These are phyloP conservation scores for Ceratobasidium theobromae DNA, from an alignment of 1,284 basidiomycete species.

Conservation along the genomic window DNA sequence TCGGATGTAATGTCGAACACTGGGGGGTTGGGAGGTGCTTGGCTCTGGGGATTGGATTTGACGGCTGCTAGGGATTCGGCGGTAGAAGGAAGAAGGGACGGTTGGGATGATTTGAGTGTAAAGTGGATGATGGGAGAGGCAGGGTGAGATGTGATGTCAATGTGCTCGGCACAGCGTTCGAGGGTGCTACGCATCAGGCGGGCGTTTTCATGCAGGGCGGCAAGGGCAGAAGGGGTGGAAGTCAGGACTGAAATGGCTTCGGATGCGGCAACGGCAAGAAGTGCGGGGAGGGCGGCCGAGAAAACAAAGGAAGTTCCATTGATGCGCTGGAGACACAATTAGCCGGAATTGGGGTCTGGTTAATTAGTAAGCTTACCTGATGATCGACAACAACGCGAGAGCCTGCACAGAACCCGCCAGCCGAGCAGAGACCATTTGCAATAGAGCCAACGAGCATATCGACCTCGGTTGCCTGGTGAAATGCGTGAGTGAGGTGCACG, in stretches of 20 bases:
- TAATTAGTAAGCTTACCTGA: constrained; percentile 55
- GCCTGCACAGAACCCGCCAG: constrained; percentile 96
- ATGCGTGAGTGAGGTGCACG: no score
- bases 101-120: constrained; percentile 51
- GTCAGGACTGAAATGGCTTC: constrained; percentile 80
- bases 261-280: constrained; percentile 85
- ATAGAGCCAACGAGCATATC: constrained; percentile 86
- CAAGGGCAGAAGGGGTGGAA: constrained; percentile 71
- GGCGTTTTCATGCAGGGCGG: constrained; percentile 79
- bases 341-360: neutral
- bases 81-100: constrained; percentile 45
- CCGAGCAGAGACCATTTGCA: constrained; percentile 79
- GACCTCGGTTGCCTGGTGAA: constrained; percentile 62
- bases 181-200: constrained; percentile 73
- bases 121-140: constrained; percentile 89
- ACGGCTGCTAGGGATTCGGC: constrained; percentile 29
- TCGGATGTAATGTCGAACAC: constrained; percentile 67
- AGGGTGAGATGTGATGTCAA: constrained; percentile 82
- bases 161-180: constrained; percentile 72
- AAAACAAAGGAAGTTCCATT: constrained; percentile 96
- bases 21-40: constrained; percentile 47
- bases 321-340: constrained; percentile 67
- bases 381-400: constrained; percentile 82
- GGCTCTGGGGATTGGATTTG: constrained; percentile 51
- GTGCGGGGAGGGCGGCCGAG: constrained; percentile 91